Evolutionary conservation across 768 basidiomycete species (phyloP).

Genomic region (Melanogaster broomeanus): DNA sequence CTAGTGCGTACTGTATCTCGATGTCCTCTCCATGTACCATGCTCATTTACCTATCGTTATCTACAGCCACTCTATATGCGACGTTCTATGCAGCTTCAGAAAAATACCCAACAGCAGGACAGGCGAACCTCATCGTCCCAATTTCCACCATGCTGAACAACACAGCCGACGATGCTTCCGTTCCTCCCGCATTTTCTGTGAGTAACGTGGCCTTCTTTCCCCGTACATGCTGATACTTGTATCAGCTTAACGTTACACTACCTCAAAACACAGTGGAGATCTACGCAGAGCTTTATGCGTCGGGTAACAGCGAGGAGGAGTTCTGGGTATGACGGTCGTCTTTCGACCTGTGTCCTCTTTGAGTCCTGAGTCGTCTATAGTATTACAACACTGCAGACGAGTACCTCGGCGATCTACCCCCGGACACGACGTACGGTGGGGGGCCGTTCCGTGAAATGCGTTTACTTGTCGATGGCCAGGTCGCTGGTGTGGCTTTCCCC

Average conservation of each 20-base stretch:
- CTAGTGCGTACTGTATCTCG: conserved; percentile 45
- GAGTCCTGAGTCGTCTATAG: conserved; percentile 34
- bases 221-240: not conserved
- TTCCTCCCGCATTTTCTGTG: conserved; percentile 75
- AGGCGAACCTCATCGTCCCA: conserved; percentile 67
- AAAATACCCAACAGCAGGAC: conserved; percentile 55
- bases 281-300: conserved; percentile 73
- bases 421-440: conserved; percentile 44
- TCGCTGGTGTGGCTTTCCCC: conserved; percentile 61
- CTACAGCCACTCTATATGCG: conserved; percentile 62
- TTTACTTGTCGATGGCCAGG: conserved; percentile 52
- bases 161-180: conserved; percentile 72
- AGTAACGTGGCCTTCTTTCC: conserved; percentile 4
- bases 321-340: conserved; percentile 62
- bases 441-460: conserved; percentile 68
- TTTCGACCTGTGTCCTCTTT: not conserved
- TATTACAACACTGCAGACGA: conserved; percentile 69
- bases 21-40: not conserved
- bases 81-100: conserved; percentile 69
- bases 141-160: conserved; percentile 63
- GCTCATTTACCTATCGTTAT: not conserved
- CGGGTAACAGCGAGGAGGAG: conserved; percentile 66
- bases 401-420: conserved; percentile 56
- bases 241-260: conserved; percentile 64
- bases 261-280: conserved; percentile 68